Base-by-base conservation (phyloP, 1,139 yeast species). In the Spathaspora sp. region DNA sequence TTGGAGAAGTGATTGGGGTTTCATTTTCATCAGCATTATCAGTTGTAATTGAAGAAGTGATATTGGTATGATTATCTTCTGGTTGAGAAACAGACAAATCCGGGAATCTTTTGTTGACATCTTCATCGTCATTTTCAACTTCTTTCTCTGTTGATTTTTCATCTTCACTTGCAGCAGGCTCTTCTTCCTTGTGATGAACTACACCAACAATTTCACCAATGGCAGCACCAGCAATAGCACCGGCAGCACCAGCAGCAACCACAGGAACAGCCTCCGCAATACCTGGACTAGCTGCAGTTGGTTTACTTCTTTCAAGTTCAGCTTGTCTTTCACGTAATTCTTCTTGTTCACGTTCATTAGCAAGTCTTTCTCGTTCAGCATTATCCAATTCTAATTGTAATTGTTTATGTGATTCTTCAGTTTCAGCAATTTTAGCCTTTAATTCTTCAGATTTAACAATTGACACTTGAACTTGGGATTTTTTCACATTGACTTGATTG, bases 381-480 rank as follows among this genome's bases (percentile, higher is more conserved):
- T 55, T 47, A 39, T 61, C 54, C 38, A 67, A 52, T n/a, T 66
- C 68, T 7, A 51, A 51, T 45, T 66, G 63, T 17, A 64, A 52
- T 29, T 56, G 51, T 26, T 50, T 53, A 46, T 67, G 64, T 5
- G 56, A 42, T 2, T 55, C 56, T 44, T 65, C 67, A 29, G 64
- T 51, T 38, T 70, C 75, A 3, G 56, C 47, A 11, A 72, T 53
- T 46, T 64, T 56, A 25, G 53, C 51, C 53, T 65, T 67, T 46
- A 72, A 61, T 43, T 73, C 78, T 51, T 74, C 79, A 39, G 81
- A 74, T 57, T 85, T 86, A 17, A 80, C 72, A 49, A 82, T 72
- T 31, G 78, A 74, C 4, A 85, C 81, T 42, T 80, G 84, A 45
- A 83, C 75, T 61, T 89, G 96, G 33, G 86, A 84, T 46, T 81